Conservation (phyloP, 768 basidiomycete species). For the Hemileccinum rubropunctum region DNA sequence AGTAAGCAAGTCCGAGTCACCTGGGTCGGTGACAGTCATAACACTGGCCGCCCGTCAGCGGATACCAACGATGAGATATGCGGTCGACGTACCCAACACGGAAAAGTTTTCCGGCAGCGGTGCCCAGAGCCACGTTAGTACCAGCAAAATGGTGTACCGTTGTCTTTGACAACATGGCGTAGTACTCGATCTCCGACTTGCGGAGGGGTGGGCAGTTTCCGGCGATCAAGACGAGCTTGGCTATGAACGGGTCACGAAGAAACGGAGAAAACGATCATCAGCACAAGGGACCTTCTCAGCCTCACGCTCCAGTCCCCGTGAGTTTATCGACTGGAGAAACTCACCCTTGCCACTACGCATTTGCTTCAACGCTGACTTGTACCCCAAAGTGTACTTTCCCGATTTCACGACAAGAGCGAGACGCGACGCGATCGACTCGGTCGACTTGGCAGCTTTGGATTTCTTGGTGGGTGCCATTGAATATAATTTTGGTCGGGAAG, state of each 20-base stretch:
- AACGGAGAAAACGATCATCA: constrained; percentile 41
- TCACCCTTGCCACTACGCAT: constrained; percentile 98
- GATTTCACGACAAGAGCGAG: constrained; percentile 98
- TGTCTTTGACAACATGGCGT: constrained; percentile 99
- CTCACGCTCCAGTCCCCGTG: constrained; percentile 94
- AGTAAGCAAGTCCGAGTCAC: constrained; percentile 93
- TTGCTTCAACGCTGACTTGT: constrained; percentile 98
- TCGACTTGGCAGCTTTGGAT: constrained; percentile 90
- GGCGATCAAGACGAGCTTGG: constrained; percentile 97
- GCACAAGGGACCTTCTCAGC: constrained; percentile 99
- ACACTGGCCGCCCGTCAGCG: constrained; percentile 52
- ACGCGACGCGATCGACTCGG: constrained; percentile 89
- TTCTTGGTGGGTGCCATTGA: constrained; percentile 96
- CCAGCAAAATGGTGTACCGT: constrained; percentile 97
- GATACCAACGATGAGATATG: not conserved
- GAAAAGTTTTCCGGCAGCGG: constrained; percentile 99
- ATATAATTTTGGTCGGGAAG: constrained; percentile 17
- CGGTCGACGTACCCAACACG: constrained; percentile 77
- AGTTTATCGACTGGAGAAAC: constrained; percentile 44
- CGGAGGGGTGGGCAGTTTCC: constrained; percentile 99
- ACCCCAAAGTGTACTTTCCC: constrained; percentile 94
- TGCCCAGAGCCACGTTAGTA: constrained; percentile 97
- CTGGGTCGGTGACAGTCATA: constrained; percentile 94
- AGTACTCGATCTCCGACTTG: constrained; percentile 99
- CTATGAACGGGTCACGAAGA: constrained; percentile 40